Conservation (phyloP, 805 yeast genomes). For the Zygosaccharomyces rouxii region DNA sequence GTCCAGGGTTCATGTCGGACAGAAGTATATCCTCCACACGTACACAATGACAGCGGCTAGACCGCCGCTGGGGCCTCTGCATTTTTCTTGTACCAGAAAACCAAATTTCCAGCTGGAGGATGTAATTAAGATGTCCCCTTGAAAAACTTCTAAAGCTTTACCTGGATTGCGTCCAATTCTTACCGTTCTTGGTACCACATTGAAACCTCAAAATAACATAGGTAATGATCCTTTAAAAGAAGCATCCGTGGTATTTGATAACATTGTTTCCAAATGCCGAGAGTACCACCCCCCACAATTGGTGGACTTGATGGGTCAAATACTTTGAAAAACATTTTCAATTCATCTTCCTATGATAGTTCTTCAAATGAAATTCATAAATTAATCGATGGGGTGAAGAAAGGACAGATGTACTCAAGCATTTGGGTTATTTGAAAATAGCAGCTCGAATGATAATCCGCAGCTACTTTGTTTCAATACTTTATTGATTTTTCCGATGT, state of each 20-base stretch:
- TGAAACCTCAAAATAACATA: constrained; percentile 11
- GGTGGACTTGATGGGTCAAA: constrained; percentile 24
- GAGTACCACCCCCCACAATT: constrained; percentile 24
- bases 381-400: constrained; percentile 19
- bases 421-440: constrained; percentile 16
- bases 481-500: constrained; percentile 26
- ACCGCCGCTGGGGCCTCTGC: neutral
- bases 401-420: constrained; percentile 20
- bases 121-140: too few species aligned
- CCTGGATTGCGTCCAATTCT: constrained; percentile 31
- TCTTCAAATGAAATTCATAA: constrained; percentile 16
- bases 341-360: constrained; percentile 13
- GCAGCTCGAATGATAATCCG: neutral
- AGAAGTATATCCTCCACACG: neutral
- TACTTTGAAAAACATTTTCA: constrained; percentile 26
- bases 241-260: constrained; percentile 25
- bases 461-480: constrained; percentile 21
- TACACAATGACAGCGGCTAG: neutral
- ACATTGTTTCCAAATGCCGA: constrained; percentile 25
- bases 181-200: constrained; percentile 26
- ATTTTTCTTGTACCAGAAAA: neutral
- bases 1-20: neutral
- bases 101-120: too few species aligned
- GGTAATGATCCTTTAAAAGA: constrained; percentile 15
- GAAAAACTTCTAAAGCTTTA: constrained; percentile 32